Evolutionary conservation across 805 yeast genomes (phyloP), one percentile per base, ranked within the genome.

Genomic region (Pichia exigua): DNA sequence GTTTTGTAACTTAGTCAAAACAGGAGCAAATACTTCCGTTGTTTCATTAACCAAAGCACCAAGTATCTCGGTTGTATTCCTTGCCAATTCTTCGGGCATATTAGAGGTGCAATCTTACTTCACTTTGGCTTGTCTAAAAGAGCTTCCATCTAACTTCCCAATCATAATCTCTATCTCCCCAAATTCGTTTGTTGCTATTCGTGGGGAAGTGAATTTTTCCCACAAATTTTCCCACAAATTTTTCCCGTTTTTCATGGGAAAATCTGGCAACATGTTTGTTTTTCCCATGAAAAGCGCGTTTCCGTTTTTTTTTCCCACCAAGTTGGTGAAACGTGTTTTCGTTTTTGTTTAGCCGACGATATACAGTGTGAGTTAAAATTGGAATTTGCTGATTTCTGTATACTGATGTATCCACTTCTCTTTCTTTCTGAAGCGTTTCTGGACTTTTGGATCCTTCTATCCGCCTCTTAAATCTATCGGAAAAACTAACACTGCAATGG

Each of bases 401-500:
- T n/a, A n/a, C n/a, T n/a, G n/a, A n/a, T n/a, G n/a, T n/a, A n/a
- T n/a, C n/a, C n/a, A n/a, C n/a, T n/a, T n/a, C n/a, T n/a, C n/a
- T n/a, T n/a, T n/a, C n/a, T n/a, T n/a, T n/a, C n/a, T n/a, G n/a
- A n/a, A n/a, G n/a, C n/a, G n/a, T n/a, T n/a, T n/a, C n/a, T n/a
- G n/a, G n/a, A n/a, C n/a, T n/a, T n/a, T n/a, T n/a, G n/a, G n/a
- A n/a, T n/a, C n/a, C n/a, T n/a, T n/a, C n/a, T n/a, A n/a, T n/a
- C n/a, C n/a, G n/a, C n/a, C n/a, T n/a, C n/a, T n/a, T n/a, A n/a
- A n/a, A n/a, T n/a, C n/a, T n/a, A n/a, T n/a, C n/a, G n/a, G n/a
- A n/a, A 30, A 40, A 46, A 18, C 17, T 12, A 18, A 21, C 6
- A 28, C 17, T 17, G 32, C 39, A 21, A 51, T 51, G 54, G 51